Base-by-base conservation (phyloP, 345 rosid species). In the Lumnitzera littorea region DNA sequence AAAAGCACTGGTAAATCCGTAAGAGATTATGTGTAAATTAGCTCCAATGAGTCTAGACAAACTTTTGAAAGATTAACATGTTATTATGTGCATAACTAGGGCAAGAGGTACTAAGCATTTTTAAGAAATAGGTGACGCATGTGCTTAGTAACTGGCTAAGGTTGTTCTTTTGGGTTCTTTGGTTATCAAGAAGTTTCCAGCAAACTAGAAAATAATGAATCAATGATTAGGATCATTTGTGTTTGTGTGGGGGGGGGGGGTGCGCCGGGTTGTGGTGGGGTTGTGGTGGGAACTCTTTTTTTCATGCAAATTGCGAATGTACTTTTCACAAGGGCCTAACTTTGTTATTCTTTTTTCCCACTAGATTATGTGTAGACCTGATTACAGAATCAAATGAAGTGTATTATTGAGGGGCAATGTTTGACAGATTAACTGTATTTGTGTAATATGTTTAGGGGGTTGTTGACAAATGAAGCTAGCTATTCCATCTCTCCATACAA, bases 381-480 rank as follows among this genome's bases (percentile, higher is more conserved):
- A 71, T 43, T 66, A 70, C 64, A 74, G 76, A 74, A 77, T 64
- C 72, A 57, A 70, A 51, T 55, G 63, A 36, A 55, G 57, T 80
- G 86, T 23, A 78, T 78, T 80, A 85, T 82, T 84, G 85, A 72
- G 65, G 59, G 47, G 43, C 48, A 63, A 24, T 27, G 49, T 6
- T 11, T 68, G 69, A 68, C 70, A 70, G 66, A 68, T 72, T 62
- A 70, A 77, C 75, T 66, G 74, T 48, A 57, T 57, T 72, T 59
- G 77, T 67, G 72, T 65, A 70, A 73, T 43, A 69, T 65, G 80
- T 66, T 67, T 66, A 25, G 71, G 43, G 73, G 72, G 70, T 74
- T 74, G 81, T 72, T 75, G 82, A 71, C 75, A 81, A 79, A 72
- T 73, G 66, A 75, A 75, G 80, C 77, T 69, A 77, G 66, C 31